Evolutionary conservation across 163 green algal genomes (phyloP), one percentile per base, ranked within the genome.

Genomic region (Chloromonas sp.): DNA sequence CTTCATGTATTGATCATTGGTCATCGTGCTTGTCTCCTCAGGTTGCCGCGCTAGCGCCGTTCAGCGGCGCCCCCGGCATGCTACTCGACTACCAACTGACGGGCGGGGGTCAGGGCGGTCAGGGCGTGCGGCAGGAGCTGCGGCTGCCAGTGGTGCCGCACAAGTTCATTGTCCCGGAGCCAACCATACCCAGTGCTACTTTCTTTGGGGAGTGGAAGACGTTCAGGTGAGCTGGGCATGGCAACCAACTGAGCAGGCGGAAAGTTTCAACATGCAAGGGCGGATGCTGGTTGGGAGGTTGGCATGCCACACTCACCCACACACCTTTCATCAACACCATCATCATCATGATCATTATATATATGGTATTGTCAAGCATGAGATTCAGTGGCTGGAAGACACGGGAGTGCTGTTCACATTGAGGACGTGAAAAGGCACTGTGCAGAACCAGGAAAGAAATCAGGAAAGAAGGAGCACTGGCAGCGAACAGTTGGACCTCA

Each of bases 171-270:
- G 77, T 88, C 76, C 89, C 91, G 11, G 88, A 92, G 84, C 84
- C 87, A 60, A 76, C 70, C 71, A 92, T 94, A 60, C 13, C 87
- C 74, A 90, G 91, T 85, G 89, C 93, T 60, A 13, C 81, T 0
- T 94, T 94, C 84, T 94, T 94, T 60, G 90, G 90, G 5, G 82
- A 90, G 66, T 94, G 91, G 91, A 91, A 90, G 71, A 60, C 79
- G 36, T 85, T 84, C 82, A 86, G 85, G 87, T 91, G 78, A 1
- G 83, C 14, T 11, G 2, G 1, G 14, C 71, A 2, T n/a, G 60
- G 71, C 61, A 15, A 2, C 58, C 8, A 60, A 11, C 2, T 3
- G 61, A 8, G 3, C 58, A 1, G 1, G 71, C 3, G 58, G 8
- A 2, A 8, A 62, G 2, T n/a, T 8, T 5, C 36, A 84, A n/a